Conservation (phyloP, 164 flowering plant genomes). For the Berberis vulgaris region DNA sequence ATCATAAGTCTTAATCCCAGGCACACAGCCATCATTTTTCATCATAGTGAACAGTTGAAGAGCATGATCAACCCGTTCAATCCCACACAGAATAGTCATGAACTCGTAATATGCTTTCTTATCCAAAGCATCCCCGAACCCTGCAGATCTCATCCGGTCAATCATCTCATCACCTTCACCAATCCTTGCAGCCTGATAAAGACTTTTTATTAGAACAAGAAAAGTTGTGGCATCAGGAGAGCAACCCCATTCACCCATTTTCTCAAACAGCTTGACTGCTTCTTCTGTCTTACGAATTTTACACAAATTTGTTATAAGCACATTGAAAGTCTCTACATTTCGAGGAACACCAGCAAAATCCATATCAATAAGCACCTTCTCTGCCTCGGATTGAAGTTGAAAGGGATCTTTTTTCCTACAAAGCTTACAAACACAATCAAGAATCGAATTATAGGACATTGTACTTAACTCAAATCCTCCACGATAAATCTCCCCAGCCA, state of each 20-base stretch:
- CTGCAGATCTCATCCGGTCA: constrained; percentile 80
- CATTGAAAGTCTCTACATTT: constrained; percentile 77
- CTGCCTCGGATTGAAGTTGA: constrained; percentile 51
- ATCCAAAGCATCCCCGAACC: constrained; percentile 49
- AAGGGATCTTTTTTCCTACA: constrained; percentile 81
- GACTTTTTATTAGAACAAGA: constrained; percentile 55
- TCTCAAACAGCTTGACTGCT: constrained; percentile 55
- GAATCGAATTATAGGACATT: constrained; percentile 62
- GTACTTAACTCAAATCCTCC: constrained; percentile 86
- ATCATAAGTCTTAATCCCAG: constrained; percentile 71
- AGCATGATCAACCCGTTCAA: constrained; percentile 92
- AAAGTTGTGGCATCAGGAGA: constrained; percentile 53
- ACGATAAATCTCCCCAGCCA: constrained; percentile 73
- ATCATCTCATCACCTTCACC: constrained; percentile 97
- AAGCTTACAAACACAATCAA: constrained; percentile 85
- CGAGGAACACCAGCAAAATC: constrained; percentile 78
- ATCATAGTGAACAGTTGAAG: constrained; percentile 67
- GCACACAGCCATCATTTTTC: constrained; percentile 72
- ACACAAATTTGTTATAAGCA: constrained; percentile 64
- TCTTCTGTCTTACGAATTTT: constrained; percentile 75
- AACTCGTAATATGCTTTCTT: constrained; percentile 66
- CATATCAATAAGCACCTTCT: constrained; percentile 71
- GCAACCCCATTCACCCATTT: constrained; percentile 95
- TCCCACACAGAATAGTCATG: constrained; percentile 79
- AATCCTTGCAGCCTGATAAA: constrained; percentile 92